Conservation (phyloP, 352 stramenopile species). For the Globisporangium paddicum region DNA sequence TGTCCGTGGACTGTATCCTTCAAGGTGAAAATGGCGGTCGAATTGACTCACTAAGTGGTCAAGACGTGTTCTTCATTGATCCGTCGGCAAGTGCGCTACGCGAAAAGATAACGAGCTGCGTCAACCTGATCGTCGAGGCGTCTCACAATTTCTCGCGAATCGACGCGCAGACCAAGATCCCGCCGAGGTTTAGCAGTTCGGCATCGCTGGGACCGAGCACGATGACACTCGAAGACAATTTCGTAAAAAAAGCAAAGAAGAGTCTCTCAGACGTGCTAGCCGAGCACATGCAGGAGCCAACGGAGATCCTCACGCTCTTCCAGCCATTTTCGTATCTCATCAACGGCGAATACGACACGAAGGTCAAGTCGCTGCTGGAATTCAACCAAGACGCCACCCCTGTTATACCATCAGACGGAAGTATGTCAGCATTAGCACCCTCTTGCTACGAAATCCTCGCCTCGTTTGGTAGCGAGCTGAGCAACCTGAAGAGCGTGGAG, state of each 20-base stretch:
- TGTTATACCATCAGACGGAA: background rate
- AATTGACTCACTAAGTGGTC: conserved; percentile 5
- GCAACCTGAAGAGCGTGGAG: conserved; percentile 44
- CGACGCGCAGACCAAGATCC: conserved; percentile 75
- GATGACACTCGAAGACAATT: conserved; percentile 72
- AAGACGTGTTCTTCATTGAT: conserved; percentile 58
- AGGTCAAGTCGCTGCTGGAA: conserved; percentile 49
- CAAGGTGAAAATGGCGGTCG: conserved; percentile 4
- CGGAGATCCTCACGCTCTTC: conserved; percentile 67
- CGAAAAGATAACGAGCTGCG: conserved; percentile 60
- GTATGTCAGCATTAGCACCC: conserved; percentile 1
- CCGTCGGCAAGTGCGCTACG: conserved; percentile 43
- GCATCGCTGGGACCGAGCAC: conserved; percentile 78
- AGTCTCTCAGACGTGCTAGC: conserved; percentile 41
- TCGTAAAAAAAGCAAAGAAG: conserved; percentile 72
- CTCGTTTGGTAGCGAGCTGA: conserved; percentile 47
- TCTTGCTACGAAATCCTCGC: conserved; percentile 42
- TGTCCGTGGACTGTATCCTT: conserved; percentile 47
- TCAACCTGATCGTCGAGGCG: conserved; percentile 73
- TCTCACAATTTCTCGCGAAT: conserved; percentile 88
- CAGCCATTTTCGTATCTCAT: conserved; percentile 74
- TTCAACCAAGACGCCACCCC: conserved; percentile 12
- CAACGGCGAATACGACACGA: conserved; percentile 69
- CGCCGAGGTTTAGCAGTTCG: conserved; percentile 48
- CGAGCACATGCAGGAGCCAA: conserved; percentile 65